phyloP scores from a whole-genome alignment of 2,329 filamentous ascomycete species.

The Colletotrichum destructivum region DNA sequence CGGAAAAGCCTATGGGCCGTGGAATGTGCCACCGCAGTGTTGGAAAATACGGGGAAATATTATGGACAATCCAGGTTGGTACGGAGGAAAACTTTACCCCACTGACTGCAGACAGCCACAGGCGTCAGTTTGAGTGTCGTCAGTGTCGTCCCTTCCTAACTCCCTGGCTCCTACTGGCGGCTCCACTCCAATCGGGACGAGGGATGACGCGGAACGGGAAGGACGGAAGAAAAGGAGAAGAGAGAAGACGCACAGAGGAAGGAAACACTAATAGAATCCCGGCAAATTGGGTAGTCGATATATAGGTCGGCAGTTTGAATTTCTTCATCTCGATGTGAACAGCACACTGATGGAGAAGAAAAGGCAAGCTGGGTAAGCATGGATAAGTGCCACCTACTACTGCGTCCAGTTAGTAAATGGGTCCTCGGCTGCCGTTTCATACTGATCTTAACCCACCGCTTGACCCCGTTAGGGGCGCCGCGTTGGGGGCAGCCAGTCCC shows the following conservation, averaged over 20 bases:
- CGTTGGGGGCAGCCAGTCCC: conserved; percentile 38
- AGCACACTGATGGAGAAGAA: not conserved
- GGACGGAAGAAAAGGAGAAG: conserved; percentile 3
- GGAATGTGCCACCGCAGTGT: conserved; percentile 25
- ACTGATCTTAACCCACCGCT: conserved; percentile 39
- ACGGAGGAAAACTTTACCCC: not conserved
- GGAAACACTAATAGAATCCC: not conserved
- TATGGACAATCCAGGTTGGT: not conserved
- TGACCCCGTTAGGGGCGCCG: conserved; percentile 36
- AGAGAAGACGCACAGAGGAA: not conserved
- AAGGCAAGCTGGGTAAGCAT: conserved; percentile 10
- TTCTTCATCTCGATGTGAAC: not conserved
- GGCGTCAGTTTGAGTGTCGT: not conserved
- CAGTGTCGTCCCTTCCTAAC: conserved; percentile 11
- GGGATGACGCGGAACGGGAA: conserved; percentile 15
- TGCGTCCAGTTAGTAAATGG: not conserved
- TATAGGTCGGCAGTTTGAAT: not conserved
- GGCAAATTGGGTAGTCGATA: not conserved
- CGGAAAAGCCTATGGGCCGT: not conserved
- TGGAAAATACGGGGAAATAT: conserved; percentile 30
- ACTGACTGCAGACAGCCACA: not conserved
- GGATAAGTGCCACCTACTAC: conserved; percentile 10
- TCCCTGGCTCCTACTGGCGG: conserved; percentile 9
- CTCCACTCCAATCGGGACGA: conserved; percentile 5
- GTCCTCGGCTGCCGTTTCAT: conserved; percentile 39